Conservation (phyloP, 805 yeast species). For the Candida alai region DNA sequence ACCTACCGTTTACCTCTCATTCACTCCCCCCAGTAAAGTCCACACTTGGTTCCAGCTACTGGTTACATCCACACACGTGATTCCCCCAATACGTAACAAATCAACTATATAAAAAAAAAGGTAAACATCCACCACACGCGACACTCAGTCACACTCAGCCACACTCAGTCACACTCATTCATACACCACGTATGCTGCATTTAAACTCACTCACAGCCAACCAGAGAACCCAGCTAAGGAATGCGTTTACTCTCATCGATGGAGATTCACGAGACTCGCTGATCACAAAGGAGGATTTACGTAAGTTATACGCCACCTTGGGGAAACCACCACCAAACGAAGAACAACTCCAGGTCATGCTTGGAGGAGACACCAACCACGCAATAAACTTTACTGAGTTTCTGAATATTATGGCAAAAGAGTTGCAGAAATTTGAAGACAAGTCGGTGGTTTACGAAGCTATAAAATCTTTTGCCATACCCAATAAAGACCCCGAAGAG, state of each 20-base stretch:
- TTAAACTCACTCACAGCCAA: constrained; percentile 49
- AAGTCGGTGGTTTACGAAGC: constrained; percentile 54
- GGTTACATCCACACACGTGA: not conserved
- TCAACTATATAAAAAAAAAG: constrained; percentile 4
- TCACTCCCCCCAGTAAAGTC: no score
- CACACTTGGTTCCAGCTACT: no score
- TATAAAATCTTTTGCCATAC: constrained; percentile 44
- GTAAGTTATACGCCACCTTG: constrained; percentile 47
- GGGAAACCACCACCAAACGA: constrained; percentile 46
- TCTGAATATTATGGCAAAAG: constrained; percentile 56
- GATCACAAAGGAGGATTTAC: constrained; percentile 54
- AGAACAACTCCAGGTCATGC: constrained; percentile 47
- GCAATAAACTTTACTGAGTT: constrained; percentile 62
- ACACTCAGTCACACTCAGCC: constrained; percentile 1
- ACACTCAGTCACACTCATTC: not conserved
- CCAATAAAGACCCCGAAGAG: constrained; percentile 25
- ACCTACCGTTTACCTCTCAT: no score
- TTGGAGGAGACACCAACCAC: constrained; percentile 22
- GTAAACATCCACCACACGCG: not conserved
- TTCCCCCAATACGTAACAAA: not conserved
- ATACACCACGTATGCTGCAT: constrained; percentile 8
- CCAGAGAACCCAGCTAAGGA: constrained; percentile 63
- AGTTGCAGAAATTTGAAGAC: constrained; percentile 48
- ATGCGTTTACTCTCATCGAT: constrained; percentile 77
- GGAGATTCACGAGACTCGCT: constrained; percentile 70